Base-by-base conservation (phyloP, 352 stramenopile species). In the Globisporangium cederbergense region DNA sequence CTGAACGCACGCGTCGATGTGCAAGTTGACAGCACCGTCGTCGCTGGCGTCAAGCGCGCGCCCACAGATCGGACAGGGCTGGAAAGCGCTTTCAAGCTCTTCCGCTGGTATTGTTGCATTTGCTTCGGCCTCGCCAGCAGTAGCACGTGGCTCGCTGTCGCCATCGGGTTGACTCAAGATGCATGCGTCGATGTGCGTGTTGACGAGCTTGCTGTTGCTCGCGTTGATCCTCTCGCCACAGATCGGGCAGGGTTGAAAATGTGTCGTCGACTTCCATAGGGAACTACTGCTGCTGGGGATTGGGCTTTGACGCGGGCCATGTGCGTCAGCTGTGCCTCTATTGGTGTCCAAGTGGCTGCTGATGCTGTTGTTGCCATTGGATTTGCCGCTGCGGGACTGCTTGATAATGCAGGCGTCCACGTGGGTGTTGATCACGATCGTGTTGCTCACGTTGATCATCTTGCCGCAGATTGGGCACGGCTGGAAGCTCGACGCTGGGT, bases 381-480 rank as follows among this genome's bases (percentile, higher is more conserved):
- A 16, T 22, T 11, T n/a, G 38, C n/a, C 61, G 4, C 8, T n/a
- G 10, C 34, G 34, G 22, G 53, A 46, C 50, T 58, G 42, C 30
- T 50, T 40, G 1, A n/a, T 11, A 36, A 85, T 69, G 40, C 82
- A 91, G 8, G 62, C 69, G 46, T 91, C 82, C 25, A 91, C 77
- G 64, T 91, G 82, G 51, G 71, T 65, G 58, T 88, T 90, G 61
- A 91, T 78, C n/a, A 77, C 66, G 47, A 87, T 73, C 30, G 74
- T 74, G 62, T 76, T 88, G 28, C 62, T 50, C 9, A 71, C 65
- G 58, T 89, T 83, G 51, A 91, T 75, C 22, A 75, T 64, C 28
- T 79, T 76, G 7, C 72, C 67, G 52, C 81, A 91, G 56, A 91
- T 84, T 51, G 81, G 81, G 64, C 81, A 90, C 8, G 79, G 74